Evolutionary conservation across 495 filamentous ascomycete species (phyloP).

Genomic region (Penicillium argentinense): DNA sequence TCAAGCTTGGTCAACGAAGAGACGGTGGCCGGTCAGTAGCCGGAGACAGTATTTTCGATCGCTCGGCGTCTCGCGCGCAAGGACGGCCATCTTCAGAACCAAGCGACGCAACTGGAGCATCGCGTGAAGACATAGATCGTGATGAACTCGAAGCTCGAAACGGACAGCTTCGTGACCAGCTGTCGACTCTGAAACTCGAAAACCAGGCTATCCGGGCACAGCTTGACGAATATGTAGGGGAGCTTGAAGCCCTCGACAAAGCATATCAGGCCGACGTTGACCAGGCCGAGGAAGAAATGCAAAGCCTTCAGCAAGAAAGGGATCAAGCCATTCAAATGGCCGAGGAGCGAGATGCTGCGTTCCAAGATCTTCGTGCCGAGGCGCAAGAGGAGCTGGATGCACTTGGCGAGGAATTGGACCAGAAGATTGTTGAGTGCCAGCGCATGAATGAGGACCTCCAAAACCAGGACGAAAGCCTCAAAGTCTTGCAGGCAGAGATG

Average conservation of each 20-base stretch:
- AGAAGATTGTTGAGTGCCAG: constrained; percentile 69
- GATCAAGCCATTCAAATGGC: constrained; percentile 79
- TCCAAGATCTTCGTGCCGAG: constrained; percentile 74
- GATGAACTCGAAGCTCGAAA: constrained; percentile 83
- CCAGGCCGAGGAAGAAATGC: constrained; percentile 72
- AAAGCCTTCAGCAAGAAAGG: constrained; percentile 79
- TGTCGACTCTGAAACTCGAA: constrained; percentile 78
- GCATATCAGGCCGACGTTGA: constrained; percentile 76
- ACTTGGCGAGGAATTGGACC: constrained; percentile 76
- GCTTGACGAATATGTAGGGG: constrained; percentile 64
- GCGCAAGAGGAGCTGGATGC: constrained; percentile 80
- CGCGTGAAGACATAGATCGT: constrained; percentile 76
- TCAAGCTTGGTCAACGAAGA: constrained; percentile 81
- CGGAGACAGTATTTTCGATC: constrained; percentile 88
- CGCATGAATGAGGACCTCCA: constrained; percentile 61
- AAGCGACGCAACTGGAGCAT: constrained; percentile 69
- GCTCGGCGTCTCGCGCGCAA: constrained; percentile 84
- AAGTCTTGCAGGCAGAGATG: constrained; percentile 85
- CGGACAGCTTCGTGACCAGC: constrained; percentile 79
- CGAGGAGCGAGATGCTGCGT: constrained; percentile 76
- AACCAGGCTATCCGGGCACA: constrained; percentile 78
- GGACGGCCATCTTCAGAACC: constrained; percentile 68
- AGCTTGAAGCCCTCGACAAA: constrained; percentile 62
- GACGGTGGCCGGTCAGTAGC: constrained; percentile 64
- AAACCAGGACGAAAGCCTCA: constrained; percentile 69